Conservation (phyloP, 2,329 filamentous ascomycete species). For the Phaeosphaeria sp. region DNA sequence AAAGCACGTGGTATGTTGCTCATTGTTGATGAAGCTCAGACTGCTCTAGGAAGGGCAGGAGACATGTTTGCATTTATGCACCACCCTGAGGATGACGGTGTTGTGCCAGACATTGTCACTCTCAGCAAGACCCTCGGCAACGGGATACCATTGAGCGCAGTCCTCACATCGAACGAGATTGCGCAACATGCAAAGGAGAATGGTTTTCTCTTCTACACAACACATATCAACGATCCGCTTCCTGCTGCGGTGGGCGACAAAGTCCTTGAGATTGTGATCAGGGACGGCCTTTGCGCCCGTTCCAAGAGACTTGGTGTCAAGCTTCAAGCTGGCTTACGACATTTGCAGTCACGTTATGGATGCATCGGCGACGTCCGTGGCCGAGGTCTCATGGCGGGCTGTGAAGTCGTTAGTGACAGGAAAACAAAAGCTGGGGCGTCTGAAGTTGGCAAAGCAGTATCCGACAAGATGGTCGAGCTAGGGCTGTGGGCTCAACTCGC, state of each 20-base stretch:
- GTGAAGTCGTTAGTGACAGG: slow-evolving; percentile 63
- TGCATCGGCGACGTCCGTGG: slow-evolving; percentile 69
- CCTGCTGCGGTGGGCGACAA: slow-evolving; percentile 66
- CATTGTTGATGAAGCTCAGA: slow-evolving; percentile 49
- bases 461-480: slow-evolving; percentile 56
- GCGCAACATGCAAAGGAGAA: slow-evolving; percentile 56
- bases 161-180: slow-evolving; percentile 63
- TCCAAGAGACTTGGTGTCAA: slow-evolving; percentile 54
- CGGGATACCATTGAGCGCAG: slow-evolving; percentile 64
- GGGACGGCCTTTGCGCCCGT: slow-evolving; percentile 60
- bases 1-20: slow-evolving; percentile 42
- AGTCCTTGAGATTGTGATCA: slow-evolving; percentile 66
- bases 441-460: slow-evolving; percentile 58
- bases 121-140: slow-evolving; percentile 68
- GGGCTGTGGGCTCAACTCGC: slow-evolving; percentile 66
- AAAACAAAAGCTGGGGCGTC: slow-evolving; percentile 56
- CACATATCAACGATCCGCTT: slow-evolving; percentile 68
- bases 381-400: slow-evolving; percentile 63
- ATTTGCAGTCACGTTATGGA: slow-evolving; percentile 58
- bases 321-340: slow-evolving; percentile 57
- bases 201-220: slow-evolving; percentile 65
- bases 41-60: slow-evolving; percentile 43
- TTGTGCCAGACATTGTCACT: slow-evolving; percentile 62
- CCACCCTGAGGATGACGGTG: slow-evolving; percentile 35
- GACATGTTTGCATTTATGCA: slow-evolving; percentile 59